Base-by-base conservation (phyloP, 495 filamentous ascomycete genomes). In the Tirmania nivea region DNA sequence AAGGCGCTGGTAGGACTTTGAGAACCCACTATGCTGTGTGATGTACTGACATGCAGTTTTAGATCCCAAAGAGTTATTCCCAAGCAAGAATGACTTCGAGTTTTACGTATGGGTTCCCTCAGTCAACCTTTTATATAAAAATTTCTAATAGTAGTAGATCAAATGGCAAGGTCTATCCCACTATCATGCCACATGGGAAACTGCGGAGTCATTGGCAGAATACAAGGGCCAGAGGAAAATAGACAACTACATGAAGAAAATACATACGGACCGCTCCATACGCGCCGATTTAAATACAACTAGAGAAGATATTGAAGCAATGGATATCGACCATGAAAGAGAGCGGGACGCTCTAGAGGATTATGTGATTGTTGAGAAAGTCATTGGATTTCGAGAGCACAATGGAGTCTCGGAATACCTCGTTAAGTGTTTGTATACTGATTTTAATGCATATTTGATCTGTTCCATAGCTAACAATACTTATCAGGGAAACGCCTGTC, bases 161-260 rank as follows among this genome's bases (percentile, higher is more conserved):
- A 99, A 99, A 72, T 99, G 90, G 90, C 86, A 94, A 67, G 82
- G 78, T 56, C 83, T 85, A 67, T 92, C 90, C 20, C 84, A 96
- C 66, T 84, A 86, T 59, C 90, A 99, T 70, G 80, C 88, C 34
- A 90, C 89, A 2, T 96, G 92, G 92, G 86, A 94, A 66, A 77
- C 78, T 0, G 78, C 80, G 20, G 80, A 84, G 51, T 72, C 68
- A 48, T 73, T 94, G 31, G 63, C 70, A 8, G 76, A 80, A 48
- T 77, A 73, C 62, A 78, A 78, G 48, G 92, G 92, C 45, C 80
- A 80, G 49, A 83, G 86, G 48, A 82, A 84, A 34, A 70, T 96
- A 12, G 90, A 96, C 56, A 99, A 96, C 64, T 99, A 94, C 69
- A 84, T 82, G 64, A 76, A 79, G 54, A 92, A 88, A 63, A 74